Evolutionary conservation across 2,329 filamentous ascomycete species (phyloP).

Genomic region (Incumbomyces delicatus): DNA sequence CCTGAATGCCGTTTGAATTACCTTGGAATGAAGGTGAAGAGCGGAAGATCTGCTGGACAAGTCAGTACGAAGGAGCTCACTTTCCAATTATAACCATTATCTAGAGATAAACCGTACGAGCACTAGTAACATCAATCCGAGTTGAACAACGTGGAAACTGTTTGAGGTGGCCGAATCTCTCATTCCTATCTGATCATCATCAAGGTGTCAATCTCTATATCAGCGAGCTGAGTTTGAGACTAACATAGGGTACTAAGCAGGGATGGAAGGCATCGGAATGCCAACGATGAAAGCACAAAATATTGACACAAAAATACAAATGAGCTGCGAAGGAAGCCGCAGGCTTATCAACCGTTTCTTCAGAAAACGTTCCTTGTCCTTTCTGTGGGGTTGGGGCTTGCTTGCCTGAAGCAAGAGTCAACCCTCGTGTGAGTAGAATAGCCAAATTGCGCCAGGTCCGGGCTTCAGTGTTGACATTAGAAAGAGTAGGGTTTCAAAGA

Average conservation of each 20-base stretch:
- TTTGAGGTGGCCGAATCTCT: conserved; percentile 37
- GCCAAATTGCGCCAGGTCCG: conserved; percentile 24
- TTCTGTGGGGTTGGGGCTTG: conserved; percentile 10
- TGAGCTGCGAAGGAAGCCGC: conserved; percentile 25
- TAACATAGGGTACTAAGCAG: conserved; percentile 14
- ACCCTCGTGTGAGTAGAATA: conserved; percentile 21
- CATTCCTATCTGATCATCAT: conserved; percentile 28
- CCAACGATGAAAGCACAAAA: conserved; percentile 20
- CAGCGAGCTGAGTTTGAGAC: conserved; percentile 11
- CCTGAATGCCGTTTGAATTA: background rate
- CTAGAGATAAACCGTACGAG: too few species aligned
- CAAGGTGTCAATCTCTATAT: conserved; percentile 15
- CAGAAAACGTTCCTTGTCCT: conserved; percentile 12
- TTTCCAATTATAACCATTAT: too few species aligned
- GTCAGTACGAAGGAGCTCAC: too few species aligned
- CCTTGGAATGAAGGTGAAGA: background rate
- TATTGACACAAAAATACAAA: conserved; percentile 18
- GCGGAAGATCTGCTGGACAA: background rate
- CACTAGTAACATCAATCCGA: too few species aligned
- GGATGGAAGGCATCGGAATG: conserved; percentile 13
- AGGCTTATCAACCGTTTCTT: conserved; percentile 17
- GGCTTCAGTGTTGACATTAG: conserved; percentile 25
- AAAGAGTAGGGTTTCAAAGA: conserved; percentile 31
- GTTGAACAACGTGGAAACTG: background rate
- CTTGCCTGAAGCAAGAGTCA: conserved; percentile 7